Evolutionary conservation across 192 early-diverging fungal species (phyloP).

Genomic region (Coemansia erecta): DNA sequence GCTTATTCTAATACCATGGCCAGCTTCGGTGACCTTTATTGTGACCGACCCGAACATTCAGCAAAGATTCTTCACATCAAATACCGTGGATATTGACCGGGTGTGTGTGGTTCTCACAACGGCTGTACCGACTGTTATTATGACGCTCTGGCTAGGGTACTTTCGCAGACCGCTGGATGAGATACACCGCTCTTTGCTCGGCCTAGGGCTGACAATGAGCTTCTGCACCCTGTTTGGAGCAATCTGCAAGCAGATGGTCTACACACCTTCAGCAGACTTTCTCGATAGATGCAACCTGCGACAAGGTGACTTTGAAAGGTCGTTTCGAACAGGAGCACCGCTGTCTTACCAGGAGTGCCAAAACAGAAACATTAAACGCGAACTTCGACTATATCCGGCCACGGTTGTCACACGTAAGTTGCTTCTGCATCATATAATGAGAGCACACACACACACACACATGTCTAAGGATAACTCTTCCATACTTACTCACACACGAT

Average conservation of each 20-base stretch:
- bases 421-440: not conserved
- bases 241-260: constrained; percentile 23
- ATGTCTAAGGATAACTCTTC: not conserved
- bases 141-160: constrained; percentile 39
- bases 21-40: constrained; percentile 9
- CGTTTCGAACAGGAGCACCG: constrained; percentile 13
- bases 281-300: constrained; percentile 22
- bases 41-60: constrained; percentile 36
- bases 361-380: constrained; percentile 7
- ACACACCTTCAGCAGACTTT: constrained; percentile 21
- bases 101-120: constrained; percentile 33
- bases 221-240: constrained; percentile 28
- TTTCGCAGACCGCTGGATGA: constrained; percentile 17
- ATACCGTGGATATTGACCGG: constrained; percentile 21
- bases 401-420: constrained; percentile 20
- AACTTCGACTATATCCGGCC: constrained; percentile 20
- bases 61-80: constrained; percentile 15
- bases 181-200: constrained; percentile 28
- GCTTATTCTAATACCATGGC: constrained; percentile 36
- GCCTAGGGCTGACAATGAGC: constrained; percentile 38
- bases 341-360: constrained; percentile 25
- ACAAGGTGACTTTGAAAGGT: constrained; percentile 15
- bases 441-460: not conserved
- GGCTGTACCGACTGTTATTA: constrained; percentile 22
- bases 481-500: not conserved